These are phyloP conservation scores for Syzygium syzygioides DNA, from an alignment of 441 rosid species.

Conservation along the genomic window DNA sequence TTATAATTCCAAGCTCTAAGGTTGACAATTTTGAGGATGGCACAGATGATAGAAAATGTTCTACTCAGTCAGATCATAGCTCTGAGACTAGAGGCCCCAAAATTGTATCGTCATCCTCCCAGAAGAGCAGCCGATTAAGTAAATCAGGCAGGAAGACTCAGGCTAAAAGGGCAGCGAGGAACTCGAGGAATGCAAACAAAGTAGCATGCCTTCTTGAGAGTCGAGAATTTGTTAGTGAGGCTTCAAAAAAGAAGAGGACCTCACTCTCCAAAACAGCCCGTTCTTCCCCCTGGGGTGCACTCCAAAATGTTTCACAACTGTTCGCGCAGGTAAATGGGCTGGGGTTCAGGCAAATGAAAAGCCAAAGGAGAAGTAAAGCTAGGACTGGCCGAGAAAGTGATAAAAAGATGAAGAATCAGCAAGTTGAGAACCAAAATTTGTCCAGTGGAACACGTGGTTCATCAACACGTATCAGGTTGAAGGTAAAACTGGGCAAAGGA, in stretches of 20 bases:
- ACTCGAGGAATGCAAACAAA: conserved; percentile 28
- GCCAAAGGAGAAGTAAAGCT: conserved; percentile 27
- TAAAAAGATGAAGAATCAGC: conserved; percentile 25
- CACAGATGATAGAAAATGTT: conserved; percentile 35
- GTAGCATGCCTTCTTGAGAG: conserved; percentile 25
- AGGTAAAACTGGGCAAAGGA: conserved; percentile 72
- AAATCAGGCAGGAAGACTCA: conserved; percentile 37
- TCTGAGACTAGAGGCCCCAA: conserved; percentile 30
- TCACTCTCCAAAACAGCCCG: conserved; percentile 54
- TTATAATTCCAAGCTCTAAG: conserved; percentile 22
- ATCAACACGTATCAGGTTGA: conserved; percentile 55
- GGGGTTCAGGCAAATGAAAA: conserved; percentile 29
- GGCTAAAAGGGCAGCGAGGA: conserved; percentile 37
- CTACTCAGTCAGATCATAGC: conserved; percentile 30
- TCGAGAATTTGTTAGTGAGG: conserved; percentile 30
- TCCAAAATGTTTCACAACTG: conserved; percentile 39
- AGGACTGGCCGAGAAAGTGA: conserved; percentile 24
- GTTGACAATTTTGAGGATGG: conserved; percentile 23
- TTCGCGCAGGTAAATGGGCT: conserved; percentile 31
- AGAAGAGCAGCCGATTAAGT: conserved; percentile 31
- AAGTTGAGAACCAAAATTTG: conserved; percentile 22
- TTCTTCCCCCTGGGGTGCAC: conserved; percentile 63
- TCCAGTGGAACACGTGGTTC: conserved; percentile 35
- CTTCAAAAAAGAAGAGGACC: conserved; percentile 68
- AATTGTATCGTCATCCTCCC: conserved; percentile 28